A percentile compares a stretch with the other conserved stretches of the same genome.
phyloP scores from a whole-genome alignment of 140 eudicot species.

The Eryngium alpinum region DNA sequence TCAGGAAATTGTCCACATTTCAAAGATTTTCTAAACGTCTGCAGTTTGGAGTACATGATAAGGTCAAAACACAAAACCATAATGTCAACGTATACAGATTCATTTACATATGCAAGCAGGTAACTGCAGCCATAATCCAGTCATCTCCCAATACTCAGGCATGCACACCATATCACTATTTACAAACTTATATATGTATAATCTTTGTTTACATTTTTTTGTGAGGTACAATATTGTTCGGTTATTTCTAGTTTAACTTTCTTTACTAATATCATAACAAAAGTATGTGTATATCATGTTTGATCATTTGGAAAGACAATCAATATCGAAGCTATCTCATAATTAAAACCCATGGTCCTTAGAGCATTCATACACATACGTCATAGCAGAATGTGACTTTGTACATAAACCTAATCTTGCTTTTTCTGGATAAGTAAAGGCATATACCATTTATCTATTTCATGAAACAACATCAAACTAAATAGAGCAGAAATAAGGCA shows the following conservation, averaged over 20 bases:
- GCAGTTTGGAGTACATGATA: not conserved
- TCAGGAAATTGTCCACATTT: not conserved
- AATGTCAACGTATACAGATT: not conserved
- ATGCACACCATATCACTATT: not conserved
- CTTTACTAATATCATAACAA: not conserved
- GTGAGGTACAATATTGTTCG: too few relatives aligned
- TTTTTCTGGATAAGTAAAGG: too few relatives aligned
- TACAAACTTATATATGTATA: not conserved
- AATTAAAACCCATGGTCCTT: not conserved
- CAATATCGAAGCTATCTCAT: not conserved
- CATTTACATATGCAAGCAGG: not conserved
- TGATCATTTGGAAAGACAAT: not conserved
- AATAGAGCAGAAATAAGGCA: too few relatives aligned
- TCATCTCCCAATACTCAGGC: not conserved
- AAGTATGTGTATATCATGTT: not conserved
- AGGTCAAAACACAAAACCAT: slow-evolving; percentile 3
- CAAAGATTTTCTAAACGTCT: not conserved
- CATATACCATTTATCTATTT: too few relatives aligned
- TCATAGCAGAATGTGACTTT: not conserved
- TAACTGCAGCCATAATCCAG: not conserved
- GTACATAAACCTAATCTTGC: not conserved
- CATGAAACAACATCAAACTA: too few relatives aligned
- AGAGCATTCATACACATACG: not conserved
- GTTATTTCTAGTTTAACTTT: not conserved
- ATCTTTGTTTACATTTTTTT: too few relatives aligned